Conservation (phyloP, 1,284 basidiomycete species). For the Microbotryum saponariae region DNA sequence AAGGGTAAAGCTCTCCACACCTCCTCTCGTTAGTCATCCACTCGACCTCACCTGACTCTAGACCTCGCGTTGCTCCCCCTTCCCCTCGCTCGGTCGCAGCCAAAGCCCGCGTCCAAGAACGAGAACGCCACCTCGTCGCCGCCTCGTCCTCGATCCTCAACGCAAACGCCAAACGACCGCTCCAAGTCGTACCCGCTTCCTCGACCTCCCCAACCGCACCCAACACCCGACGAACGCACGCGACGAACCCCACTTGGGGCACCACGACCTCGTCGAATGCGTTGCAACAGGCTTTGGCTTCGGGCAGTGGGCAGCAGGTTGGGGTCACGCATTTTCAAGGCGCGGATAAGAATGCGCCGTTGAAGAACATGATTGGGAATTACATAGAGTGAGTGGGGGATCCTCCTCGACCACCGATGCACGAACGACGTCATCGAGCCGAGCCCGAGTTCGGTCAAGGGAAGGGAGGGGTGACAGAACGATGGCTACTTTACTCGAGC, state of each 20-base stretch:
- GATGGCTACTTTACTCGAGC: neutral
- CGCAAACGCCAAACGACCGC: constrained; percentile 53
- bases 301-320: constrained; percentile 22
- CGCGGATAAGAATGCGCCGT: constrained; percentile 15
- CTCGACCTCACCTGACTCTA: neutral
- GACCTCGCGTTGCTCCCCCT: too few species aligned
- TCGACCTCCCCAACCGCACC: constrained; percentile 55
- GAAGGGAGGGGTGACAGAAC: neutral
- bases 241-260: constrained; percentile 1
- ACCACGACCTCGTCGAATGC: constrained; percentile 4
- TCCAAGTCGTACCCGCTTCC: constrained; percentile 48
- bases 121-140: constrained; percentile 40
- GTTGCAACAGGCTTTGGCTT: constrained; percentile 36
- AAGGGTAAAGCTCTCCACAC: constrained; percentile 6
- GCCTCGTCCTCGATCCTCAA: constrained; percentile 40
- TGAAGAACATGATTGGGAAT: constrained; percentile 26
- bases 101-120: constrained; percentile 51
- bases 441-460: neutral
- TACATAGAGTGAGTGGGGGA: constrained; percentile 22
- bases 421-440: neutral
- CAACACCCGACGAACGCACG: constrained; percentile 15
- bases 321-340: constrained; percentile 16
- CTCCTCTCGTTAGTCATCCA: neutral
- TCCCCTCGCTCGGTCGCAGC: constrained; percentile 8
- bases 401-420: too few species aligned